Conservation (phyloP, 2,329 filamentous ascomycete genomes). For the Gaeumannomyces tritici region DNA sequence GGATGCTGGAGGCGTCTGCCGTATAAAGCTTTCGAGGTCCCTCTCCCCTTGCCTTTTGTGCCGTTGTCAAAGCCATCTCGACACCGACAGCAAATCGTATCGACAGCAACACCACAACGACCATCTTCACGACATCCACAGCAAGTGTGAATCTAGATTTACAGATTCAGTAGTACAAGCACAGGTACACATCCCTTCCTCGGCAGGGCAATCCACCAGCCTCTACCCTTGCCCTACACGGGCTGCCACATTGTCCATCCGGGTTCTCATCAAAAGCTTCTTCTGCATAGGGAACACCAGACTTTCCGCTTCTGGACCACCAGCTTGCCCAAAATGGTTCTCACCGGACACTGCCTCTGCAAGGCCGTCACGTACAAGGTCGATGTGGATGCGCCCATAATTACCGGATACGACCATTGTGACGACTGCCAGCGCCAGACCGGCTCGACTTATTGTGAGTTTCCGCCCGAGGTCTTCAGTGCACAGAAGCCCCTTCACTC, state of each 20-base stretch:
- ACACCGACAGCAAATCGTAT: not conserved
- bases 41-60: not conserved
- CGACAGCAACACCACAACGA: not conserved
- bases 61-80: not conserved
- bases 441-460: constrained; percentile 58
- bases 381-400: constrained; percentile 38
- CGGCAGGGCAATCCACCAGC: not conserved
- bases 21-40: not conserved
- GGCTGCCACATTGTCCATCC: not conserved
- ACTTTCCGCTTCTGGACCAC: not conserved
- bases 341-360: constrained; percentile 63
- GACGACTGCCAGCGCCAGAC: constrained; percentile 64
- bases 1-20: not conserved
- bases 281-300: not conserved
- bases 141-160: not conserved
- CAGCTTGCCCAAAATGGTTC: constrained; percentile 41
- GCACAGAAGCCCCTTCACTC: too few relatives aligned
- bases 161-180: not conserved
- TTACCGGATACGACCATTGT: constrained; percentile 61
- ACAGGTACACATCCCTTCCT: not conserved
- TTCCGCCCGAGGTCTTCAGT: not conserved
- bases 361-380: constrained; percentile 60
- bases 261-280: not conserved
- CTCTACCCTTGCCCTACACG: not conserved
- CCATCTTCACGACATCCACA: not conserved